Percentiles rank a stretch among this genome's conserved stretches.
Evolutionary conservation across 805 yeast species (phyloP).

Genomic region (Schwanniomyces pseudopolymorphus): DNA sequence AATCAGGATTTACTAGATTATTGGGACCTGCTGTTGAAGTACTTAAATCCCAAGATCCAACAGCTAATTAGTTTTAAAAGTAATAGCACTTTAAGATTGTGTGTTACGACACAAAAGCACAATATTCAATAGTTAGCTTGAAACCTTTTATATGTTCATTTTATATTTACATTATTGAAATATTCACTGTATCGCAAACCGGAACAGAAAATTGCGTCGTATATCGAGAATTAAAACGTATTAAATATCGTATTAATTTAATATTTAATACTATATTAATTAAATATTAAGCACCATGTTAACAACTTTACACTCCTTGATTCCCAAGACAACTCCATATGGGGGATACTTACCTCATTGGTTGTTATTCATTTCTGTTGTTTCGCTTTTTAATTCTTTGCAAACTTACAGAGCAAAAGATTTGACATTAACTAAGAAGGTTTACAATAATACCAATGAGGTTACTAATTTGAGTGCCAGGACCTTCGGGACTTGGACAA

Average conservation of each 20-base stretch:
- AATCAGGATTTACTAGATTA: slow-evolving; percentile 89
- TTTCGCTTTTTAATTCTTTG: slow-evolving; percentile 85
- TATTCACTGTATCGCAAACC: not conserved
- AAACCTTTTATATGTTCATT: not conserved
- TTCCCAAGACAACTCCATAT: slow-evolving; percentile 16
- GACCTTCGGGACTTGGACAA: slow-evolving; percentile 98
- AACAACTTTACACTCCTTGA: slow-evolving; percentile 10
- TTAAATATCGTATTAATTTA: too few relatives aligned
- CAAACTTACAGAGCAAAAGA: slow-evolving; percentile 79
- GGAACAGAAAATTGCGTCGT: not conserved
- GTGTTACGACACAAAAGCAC: not conserved
- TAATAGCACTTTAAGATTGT: not conserved
- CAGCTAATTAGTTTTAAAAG: slow-evolving; percentile 19
- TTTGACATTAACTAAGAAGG: slow-evolving; percentile 70
- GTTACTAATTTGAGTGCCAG: slow-evolving; percentile 73
- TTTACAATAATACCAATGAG: slow-evolving; percentile 65
- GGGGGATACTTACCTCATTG: slow-evolving; percentile 38
- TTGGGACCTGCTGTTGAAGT: slow-evolving; percentile 94
- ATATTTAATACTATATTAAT: too few relatives aligned
- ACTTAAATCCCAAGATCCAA: slow-evolving; percentile 83
- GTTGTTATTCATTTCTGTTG: slow-evolving; percentile 64
- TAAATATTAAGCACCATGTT: not conserved
- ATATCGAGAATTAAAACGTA: not conserved
- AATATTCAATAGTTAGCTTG: not conserved
- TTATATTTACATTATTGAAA: slow-evolving; percentile 1